Evolutionary conservation across 2,329 filamentous ascomycete genomes (phyloP).

Genomic region (Alternaria ventricosa): DNA sequence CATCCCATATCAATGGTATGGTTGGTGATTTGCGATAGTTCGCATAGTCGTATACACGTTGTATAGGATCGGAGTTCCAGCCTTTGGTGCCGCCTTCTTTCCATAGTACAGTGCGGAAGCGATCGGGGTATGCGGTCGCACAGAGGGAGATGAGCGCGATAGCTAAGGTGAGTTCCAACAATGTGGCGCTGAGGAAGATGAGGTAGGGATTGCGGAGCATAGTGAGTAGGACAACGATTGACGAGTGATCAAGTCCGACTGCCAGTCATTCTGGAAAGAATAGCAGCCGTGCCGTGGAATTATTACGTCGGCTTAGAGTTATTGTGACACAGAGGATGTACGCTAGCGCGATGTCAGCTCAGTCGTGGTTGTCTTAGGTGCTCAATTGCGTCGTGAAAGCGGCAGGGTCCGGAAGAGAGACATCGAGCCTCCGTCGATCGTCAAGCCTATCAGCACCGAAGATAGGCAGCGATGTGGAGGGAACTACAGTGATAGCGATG

Average conservation of each 20-base stretch:
- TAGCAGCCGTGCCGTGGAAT: too few species aligned
- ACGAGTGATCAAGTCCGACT: background rate
- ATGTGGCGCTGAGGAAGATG: background rate
- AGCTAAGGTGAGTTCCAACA: slow-evolving; percentile 12
- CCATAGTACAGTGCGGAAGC: slow-evolving; percentile 16
- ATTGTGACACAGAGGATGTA: background rate
- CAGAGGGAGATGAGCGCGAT: slow-evolving; percentile 15
- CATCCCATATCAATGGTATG: slow-evolving; percentile 27
- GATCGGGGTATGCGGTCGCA: slow-evolving; percentile 13
- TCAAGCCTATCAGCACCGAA: background rate
- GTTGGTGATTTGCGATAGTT: slow-evolving; percentile 20
- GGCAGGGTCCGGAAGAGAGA: background rate
- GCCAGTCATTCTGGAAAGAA: background rate
- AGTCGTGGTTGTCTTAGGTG: background rate
- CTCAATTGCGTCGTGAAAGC: background rate
- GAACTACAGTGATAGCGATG: background rate
- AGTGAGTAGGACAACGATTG: background rate
- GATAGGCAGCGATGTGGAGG: background rate
- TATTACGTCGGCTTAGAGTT: too few species aligned
- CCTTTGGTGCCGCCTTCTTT: slow-evolving; percentile 18
- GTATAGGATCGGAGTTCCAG: slow-evolving; percentile 27
- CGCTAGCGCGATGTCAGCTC: background rate
- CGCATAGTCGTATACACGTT: slow-evolving; percentile 24
- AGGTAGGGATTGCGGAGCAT: slow-evolving; percentile 1
- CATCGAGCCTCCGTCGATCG: background rate